Evolutionary conservation across 495 filamentous ascomycete genomes (phyloP).

Genomic region (Halenospora varia): DNA sequence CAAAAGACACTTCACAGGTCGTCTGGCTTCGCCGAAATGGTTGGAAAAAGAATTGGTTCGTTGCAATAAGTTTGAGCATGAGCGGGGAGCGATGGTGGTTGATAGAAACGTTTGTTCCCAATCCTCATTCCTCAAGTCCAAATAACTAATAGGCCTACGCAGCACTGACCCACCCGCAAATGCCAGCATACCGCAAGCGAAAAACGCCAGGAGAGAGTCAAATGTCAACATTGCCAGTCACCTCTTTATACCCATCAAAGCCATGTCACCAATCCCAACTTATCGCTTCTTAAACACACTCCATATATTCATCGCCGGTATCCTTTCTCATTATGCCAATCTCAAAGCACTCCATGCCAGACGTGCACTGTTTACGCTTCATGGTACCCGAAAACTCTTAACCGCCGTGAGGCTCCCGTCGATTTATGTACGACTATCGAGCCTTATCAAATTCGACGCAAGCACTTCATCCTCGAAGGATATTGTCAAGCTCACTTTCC

Average conservation of each 20-base stretch:
- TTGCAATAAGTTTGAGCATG: constrained; percentile 64
- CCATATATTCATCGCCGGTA: constrained; percentile 20
- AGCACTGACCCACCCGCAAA: constrained; percentile 9
- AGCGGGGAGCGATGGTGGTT: constrained; percentile 77
- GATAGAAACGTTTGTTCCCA: constrained; percentile 34
- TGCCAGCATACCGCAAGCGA: neutral
- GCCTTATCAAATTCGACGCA: constrained; percentile 29
- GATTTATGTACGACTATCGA: constrained; percentile 39
- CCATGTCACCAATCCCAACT: constrained; percentile 12
- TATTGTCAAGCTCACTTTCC: constrained; percentile 48
- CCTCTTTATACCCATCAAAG: constrained; percentile 17
- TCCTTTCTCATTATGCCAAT: constrained; percentile 40
- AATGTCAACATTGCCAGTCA: constrained; percentile 8
- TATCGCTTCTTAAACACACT: constrained; percentile 23
- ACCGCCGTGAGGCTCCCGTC: constrained; percentile 37
- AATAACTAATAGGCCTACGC: constrained; percentile 1
- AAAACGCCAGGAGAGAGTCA: neutral
- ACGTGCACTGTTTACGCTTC: constrained; percentile 26
- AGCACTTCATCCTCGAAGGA: constrained; percentile 33
- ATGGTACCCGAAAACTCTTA: constrained; percentile 9
- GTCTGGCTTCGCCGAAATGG: constrained; percentile 59
- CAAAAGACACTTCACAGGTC: constrained; percentile 52
- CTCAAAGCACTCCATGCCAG: constrained; percentile 39
- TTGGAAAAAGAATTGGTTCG: constrained; percentile 65
- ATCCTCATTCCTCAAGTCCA: no score